Evolutionary conservation across 192 early-diverging fungal genomes (phyloP).

Genomic region (Pilobolus umbonatus): DNA sequence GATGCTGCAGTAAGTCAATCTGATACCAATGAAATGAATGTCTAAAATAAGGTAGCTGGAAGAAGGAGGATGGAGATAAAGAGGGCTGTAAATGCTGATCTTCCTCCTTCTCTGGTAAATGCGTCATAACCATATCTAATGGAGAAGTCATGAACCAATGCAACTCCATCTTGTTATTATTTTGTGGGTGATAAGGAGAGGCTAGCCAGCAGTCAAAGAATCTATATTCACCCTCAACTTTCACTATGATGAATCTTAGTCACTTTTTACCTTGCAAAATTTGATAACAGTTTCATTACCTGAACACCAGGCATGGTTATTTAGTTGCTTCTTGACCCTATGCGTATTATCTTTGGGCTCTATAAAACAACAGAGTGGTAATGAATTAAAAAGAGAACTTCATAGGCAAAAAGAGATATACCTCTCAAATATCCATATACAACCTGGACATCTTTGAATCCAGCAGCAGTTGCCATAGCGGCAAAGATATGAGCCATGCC

Average conservation of each 20-base stretch:
- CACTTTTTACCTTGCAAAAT: neutral
- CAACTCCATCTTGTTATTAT: slow-evolving; percentile 7
- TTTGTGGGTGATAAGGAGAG: slow-evolving; percentile 40
- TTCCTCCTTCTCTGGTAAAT: slow-evolving; percentile 7
- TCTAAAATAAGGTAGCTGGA: slow-evolving; percentile 40
- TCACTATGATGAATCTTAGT: slow-evolving; percentile 14
- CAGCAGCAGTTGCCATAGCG: slow-evolving; percentile 50
- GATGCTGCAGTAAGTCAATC: slow-evolving; percentile 23
- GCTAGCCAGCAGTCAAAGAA: slow-evolving; percentile 53
- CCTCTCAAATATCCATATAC: slow-evolving; percentile 45
- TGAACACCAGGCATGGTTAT: slow-evolving; percentile 36
- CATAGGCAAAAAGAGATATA: too few species aligned
- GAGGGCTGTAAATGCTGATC: slow-evolving; percentile 39
- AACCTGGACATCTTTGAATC: slow-evolving; percentile 39
- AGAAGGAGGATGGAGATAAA: slow-evolving; percentile 31
- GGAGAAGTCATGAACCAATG: slow-evolving; percentile 30
- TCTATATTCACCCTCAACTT: slow-evolving; percentile 46
- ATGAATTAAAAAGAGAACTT: too few species aligned
- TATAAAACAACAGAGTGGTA: neutral
- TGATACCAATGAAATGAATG: slow-evolving; percentile 39
- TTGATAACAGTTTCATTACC: slow-evolving; percentile 7
- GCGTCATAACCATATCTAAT: slow-evolving; percentile 24
- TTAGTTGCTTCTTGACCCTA: neutral
- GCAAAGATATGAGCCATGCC: slow-evolving; percentile 48
- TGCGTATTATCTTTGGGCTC: slow-evolving; percentile 20